These are phyloP conservation scores for Xylaria bambusicola DNA, from an alignment of 495 filamentous ascomycete genomes.

Conservation along the genomic window DNA sequence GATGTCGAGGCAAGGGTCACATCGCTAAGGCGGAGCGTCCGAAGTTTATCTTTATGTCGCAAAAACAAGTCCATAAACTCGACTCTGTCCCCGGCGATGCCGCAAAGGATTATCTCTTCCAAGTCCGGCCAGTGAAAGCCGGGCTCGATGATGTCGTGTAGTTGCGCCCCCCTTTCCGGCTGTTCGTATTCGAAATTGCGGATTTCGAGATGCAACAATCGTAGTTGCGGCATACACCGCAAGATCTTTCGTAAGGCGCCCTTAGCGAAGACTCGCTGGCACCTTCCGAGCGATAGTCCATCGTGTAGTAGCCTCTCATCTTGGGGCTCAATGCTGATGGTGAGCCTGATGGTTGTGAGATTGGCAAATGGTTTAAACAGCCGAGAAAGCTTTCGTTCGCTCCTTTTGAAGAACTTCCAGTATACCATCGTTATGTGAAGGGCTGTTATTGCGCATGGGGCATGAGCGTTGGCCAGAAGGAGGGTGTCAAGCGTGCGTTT, in stretches of 20 bases:
- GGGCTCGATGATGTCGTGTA: conserved; percentile 9
- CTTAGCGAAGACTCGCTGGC: conserved; percentile 1
- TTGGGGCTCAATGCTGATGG: not conserved
- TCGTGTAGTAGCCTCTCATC: conserved; percentile 12
- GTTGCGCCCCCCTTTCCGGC: not conserved
- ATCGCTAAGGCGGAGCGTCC: conserved; percentile 12
- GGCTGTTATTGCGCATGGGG: not conserved
- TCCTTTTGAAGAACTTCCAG: conserved; percentile 13
- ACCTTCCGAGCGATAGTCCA: conserved; percentile 2
- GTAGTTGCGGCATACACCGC: conserved; percentile 8
- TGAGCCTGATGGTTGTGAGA: conserved; percentile 16
- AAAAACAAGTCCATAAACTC: conserved; percentile 18
- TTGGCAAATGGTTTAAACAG: conserved; percentile 16
- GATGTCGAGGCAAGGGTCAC: conserved; percentile 16
- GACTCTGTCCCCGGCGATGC: conserved; percentile 9
- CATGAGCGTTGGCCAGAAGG: conserved; percentile 6
- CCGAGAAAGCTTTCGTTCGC: conserved; percentile 2
- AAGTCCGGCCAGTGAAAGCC: conserved; percentile 17
- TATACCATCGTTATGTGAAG: not conserved
- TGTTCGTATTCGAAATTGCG: not conserved
- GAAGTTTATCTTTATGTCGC: conserved; percentile 21
- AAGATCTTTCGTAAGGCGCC: conserved; percentile 8
- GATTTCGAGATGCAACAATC: conserved; percentile 6
- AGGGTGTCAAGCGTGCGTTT: conserved; percentile 12
- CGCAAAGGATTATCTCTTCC: conserved; percentile 3